phyloP scores from a whole-genome alignment of 1,139 yeast genomes.

The Nadsonia commutata region DNA sequence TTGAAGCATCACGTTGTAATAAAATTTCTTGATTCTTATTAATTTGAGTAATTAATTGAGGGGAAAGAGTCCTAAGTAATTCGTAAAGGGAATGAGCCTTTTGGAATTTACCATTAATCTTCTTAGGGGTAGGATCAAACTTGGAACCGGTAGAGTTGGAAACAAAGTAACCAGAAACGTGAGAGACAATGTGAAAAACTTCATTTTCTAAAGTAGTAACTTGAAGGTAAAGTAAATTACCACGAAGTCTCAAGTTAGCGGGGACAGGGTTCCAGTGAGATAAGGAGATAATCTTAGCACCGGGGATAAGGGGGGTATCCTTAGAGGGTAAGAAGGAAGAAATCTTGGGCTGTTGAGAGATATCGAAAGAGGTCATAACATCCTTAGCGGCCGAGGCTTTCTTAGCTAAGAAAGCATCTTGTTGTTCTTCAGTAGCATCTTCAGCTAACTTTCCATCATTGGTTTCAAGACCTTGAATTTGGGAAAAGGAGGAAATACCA shows the following conservation, averaged over 20 bases:
- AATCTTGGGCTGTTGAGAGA: conserved; percentile 11
- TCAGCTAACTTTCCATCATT: conserved; percentile 7
- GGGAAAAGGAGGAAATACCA: conserved; percentile 28
- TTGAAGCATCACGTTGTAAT: not conserved
- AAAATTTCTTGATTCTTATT: conserved; percentile 20
- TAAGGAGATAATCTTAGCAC: conserved; percentile 40
- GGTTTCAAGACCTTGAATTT: conserved; percentile 21
- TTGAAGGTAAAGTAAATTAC: conserved; percentile 68
- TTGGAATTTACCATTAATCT: conserved; percentile 26
- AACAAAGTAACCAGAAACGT: conserved; percentile 63
- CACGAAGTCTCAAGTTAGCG: conserved; percentile 43
- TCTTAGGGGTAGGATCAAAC: conserved; percentile 49
- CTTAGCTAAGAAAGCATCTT: conserved; percentile 6
- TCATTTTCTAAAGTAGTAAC: conserved; percentile 73
- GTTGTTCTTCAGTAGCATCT: conserved; percentile 4
- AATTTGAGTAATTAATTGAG: conserved; percentile 31
- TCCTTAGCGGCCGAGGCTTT: conserved; percentile 6
- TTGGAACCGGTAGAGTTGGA: conserved; percentile 50
- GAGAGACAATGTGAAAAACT: conserved; percentile 61
- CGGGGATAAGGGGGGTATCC: conserved; percentile 20
- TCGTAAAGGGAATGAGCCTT: conserved; percentile 34
- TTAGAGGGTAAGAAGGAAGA: conserved; percentile 15
- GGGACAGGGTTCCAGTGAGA: conserved; percentile 90
- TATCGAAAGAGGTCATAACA: conserved; percentile 8
- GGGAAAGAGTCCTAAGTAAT: conserved; percentile 41